These are phyloP conservation scores for Trichoderma erinaceum DNA, from an alignment of 495 filamentous ascomycete species.

Conservation along the genomic window DNA sequence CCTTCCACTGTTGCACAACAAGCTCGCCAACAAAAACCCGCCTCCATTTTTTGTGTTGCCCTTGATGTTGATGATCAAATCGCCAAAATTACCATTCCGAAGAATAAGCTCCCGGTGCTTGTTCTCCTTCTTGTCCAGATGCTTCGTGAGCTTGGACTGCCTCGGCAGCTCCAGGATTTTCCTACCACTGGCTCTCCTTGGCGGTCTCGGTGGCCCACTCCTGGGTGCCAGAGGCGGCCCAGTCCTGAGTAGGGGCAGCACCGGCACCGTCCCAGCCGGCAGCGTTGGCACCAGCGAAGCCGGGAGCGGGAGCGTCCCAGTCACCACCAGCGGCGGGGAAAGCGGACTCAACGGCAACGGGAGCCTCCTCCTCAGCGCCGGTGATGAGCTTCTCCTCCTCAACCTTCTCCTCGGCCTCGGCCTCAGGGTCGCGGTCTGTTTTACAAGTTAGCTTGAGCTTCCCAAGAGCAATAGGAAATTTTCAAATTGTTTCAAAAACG, in stretches of 20 bases:
- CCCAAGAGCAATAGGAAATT: background rate
- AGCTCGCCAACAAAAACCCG: constrained; percentile 16
- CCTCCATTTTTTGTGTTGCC: constrained; percentile 17
- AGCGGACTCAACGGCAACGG: constrained; percentile 59
- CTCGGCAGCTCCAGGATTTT: background rate
- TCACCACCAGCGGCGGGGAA: constrained; percentile 58
- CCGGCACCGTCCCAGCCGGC: constrained; percentile 66
- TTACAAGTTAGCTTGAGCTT: background rate
- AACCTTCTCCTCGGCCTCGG: constrained; percentile 89
- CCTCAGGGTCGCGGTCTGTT: constrained; percentile 90
- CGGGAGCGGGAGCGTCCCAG: constrained; percentile 53
- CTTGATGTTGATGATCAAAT: constrained; percentile 9
- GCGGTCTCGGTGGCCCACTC: constrained; percentile 42
- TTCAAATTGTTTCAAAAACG: constrained; percentile 23
- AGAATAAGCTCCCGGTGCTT: background rate
- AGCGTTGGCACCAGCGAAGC: constrained; percentile 54
- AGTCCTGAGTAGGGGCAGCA: constrained; percentile 26
- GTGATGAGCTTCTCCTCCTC: constrained; percentile 63
- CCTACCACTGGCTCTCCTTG: constrained; percentile 63
- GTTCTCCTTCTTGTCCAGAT: constrained; percentile 19
- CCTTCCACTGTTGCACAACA: constrained; percentile 10
- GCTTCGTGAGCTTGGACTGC: background rate
- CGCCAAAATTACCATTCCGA: background rate
- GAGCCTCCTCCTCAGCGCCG: constrained; percentile 77
- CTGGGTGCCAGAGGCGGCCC: constrained; percentile 32